A percentile compares a stretch with the other conserved stretches of the same genome.
Conservation (phyloP, 768 basidiomycete species). For the Cubamyces sp. region DNA sequence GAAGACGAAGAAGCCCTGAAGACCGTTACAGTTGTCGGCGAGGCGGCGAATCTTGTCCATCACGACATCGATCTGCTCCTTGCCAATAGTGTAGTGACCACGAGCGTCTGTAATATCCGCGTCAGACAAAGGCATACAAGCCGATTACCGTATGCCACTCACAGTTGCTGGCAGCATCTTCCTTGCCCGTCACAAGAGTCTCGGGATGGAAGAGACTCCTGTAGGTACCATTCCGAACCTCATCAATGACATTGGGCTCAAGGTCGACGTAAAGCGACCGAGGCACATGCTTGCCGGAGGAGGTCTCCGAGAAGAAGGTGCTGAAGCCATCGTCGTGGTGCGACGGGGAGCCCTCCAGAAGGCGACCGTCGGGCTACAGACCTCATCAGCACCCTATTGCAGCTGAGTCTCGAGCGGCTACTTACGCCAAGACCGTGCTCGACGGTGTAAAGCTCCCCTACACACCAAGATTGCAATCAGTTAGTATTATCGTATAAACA, state of each 20-base stretch:
- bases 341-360: slow-evolving; percentile 76
- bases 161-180: slow-evolving; percentile 99
- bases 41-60: slow-evolving; percentile 97
- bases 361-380: slow-evolving; percentile 89
- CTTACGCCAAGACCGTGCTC: slow-evolving; percentile 97
- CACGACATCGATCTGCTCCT: slow-evolving; percentile 95
- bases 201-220: slow-evolving; percentile 98
- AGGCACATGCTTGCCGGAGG: slow-evolving; percentile 95
- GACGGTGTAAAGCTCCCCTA: slow-evolving; percentile 98
- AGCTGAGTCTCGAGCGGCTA: slow-evolving; percentile 27
- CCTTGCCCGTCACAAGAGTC: slow-evolving; percentile 97
- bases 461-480: slow-evolving; percentile 28
- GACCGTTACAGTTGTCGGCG: slow-evolving; percentile 96
- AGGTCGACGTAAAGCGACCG: slow-evolving; percentile 97
- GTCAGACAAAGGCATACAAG: slow-evolving; percentile 18
- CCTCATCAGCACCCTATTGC: slow-evolving; percentile 27
- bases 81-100: slow-evolving; percentile 98
- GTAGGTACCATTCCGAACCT: slow-evolving; percentile 95
- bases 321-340: slow-evolving; percentile 90
- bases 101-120: slow-evolving; percentile 73
- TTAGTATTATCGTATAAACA: slow-evolving; percentile 14
- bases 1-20: slow-evolving; percentile 99
- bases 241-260: slow-evolving; percentile 97
- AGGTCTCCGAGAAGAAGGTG: slow-evolving; percentile 99
- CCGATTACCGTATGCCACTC: slow-evolving; percentile 31